These are phyloP conservation scores for Linderniella brevidens DNA, from an alignment of 257 asterid species.

Conservation along the genomic window DNA sequence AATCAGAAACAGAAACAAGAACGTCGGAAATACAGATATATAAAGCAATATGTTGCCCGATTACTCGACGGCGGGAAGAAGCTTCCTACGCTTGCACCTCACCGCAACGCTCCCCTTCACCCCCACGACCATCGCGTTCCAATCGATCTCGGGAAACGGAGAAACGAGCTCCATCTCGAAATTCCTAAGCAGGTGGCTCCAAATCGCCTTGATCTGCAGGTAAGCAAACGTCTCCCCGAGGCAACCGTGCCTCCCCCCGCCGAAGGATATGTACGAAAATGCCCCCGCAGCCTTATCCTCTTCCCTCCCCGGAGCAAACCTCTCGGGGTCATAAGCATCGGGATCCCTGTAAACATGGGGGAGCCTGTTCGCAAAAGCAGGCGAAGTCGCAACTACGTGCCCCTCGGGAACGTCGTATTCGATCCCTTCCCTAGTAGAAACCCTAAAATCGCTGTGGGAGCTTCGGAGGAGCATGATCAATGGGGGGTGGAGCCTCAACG, in stretches of 20 bases:
- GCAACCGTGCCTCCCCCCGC: constrained; percentile 96
- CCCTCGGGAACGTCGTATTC: constrained; percentile 69
- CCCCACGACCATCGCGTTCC: constrained; percentile 54
- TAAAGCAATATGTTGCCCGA: too few relatives aligned
- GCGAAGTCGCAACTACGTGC: constrained; percentile 46
- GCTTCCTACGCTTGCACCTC: constrained; percentile 28
- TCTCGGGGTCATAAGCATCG: constrained; percentile 62
- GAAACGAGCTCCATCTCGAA: constrained; percentile 53
- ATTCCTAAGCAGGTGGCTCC: constrained; percentile 90
- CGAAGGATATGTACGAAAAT: constrained; percentile 79
- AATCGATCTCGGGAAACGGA: constrained; percentile 40
- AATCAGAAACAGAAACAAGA: too few relatives aligned
- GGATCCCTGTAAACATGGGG: constrained; percentile 68
- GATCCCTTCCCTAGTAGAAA: constrained; percentile 56
- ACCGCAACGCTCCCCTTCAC: constrained; percentile 46
- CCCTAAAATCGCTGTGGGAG: constrained; percentile 72
- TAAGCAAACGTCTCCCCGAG: constrained; percentile 94
- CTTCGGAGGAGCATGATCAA: constrained; percentile 79
- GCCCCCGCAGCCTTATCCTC: constrained; percentile 91
- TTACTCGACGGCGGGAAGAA: constrained; percentile 12
- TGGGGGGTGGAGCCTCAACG: constrained; percentile 90
- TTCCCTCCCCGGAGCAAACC: constrained; percentile 74
- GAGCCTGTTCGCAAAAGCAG: constrained; percentile 38
- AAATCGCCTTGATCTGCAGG: constrained; percentile 81
- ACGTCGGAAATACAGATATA: too few relatives aligned